A percentile compares a stretch with the other conserved stretches of the same genome.
Conservation (phyloP, 2,329 filamentous ascomycete genomes). For the Hypoxylon sp. region DNA sequence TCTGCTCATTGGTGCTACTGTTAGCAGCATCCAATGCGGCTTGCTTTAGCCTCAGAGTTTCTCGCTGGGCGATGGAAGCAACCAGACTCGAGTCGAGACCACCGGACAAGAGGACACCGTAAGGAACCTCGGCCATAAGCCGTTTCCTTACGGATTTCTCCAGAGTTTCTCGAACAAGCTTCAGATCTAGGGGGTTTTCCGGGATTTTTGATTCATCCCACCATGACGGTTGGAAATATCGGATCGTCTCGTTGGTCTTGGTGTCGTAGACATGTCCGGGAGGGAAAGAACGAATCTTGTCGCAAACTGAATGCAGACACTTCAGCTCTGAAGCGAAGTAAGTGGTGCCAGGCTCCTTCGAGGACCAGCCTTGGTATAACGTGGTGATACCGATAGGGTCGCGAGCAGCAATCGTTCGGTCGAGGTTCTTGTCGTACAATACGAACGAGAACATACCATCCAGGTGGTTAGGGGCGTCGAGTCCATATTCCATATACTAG, state of each 20-base stretch:
- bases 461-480: conserved; percentile 92
- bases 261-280: conserved; percentile 98
- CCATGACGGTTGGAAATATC: conserved; percentile 95
- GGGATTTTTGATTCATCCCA: conserved; percentile 87
- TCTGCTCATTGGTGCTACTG: conserved; percentile 55
- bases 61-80: conserved; percentile 93
- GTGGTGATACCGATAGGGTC: conserved; percentile 98
- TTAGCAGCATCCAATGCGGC: conserved; percentile 68
- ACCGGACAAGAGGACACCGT: conserved; percentile 94
- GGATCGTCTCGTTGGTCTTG: conserved; percentile 84
- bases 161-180: conserved; percentile 82
- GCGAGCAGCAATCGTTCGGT: conserved; percentile 92
- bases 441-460: conserved; percentile 99
- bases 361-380: conserved; percentile 95
- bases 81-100: conserved; percentile 96
- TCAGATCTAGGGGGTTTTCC: conserved; percentile 84
- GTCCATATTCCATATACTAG: conserved; percentile 91
- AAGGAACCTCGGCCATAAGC: conserved; percentile 98
- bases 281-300: conserved; percentile 94
- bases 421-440: conserved; percentile 93
- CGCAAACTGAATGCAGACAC: conserved; percentile 91
- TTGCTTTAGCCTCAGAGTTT: conserved; percentile 84
- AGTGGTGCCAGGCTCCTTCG: conserved; percentile 83
- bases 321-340: conserved; percentile 99
- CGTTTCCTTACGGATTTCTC: conserved; percentile 96